Percentiles rank a stretch among this genome's conserved stretches.
These are phyloP conservation scores for Epichloe sibirici DNA, from an alignment of 2,329 filamentous ascomycete species.

Conservation along the genomic window DNA sequence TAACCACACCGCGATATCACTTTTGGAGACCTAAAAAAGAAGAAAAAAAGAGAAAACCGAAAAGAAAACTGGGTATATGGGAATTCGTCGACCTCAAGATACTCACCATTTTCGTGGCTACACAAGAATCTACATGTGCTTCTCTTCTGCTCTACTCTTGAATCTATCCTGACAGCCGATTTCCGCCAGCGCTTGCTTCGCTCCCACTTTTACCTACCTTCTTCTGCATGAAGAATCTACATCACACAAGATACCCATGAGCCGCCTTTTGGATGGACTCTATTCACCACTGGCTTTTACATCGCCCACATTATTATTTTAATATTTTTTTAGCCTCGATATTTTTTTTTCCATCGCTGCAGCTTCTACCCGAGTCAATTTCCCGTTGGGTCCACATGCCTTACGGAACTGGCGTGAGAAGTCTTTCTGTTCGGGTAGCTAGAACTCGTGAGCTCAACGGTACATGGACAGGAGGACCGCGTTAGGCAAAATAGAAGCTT, in stretches of 20 bases:
- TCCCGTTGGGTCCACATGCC: neutral
- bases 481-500: neutral
- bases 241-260: slow-evolving; percentile 13
- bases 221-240: slow-evolving; percentile 7
- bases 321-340: neutral
- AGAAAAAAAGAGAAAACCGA: slow-evolving; percentile 1
- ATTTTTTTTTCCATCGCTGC: neutral
- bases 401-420: neutral
- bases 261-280: neutral
- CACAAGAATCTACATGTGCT: slow-evolving; percentile 1
- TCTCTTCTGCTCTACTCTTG: neutral
- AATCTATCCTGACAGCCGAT: neutral
- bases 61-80: neutral
- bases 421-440: neutral
- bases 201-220: neutral
- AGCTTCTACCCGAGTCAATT: neutral
- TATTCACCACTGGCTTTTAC: neutral
- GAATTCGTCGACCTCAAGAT: slow-evolving; percentile 9
- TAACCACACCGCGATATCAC: neutral
- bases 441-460: neutral
- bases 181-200: neutral
- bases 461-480: neutral
- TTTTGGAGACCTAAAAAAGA: neutral
- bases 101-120: neutral
- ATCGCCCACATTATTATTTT: neutral